Percentiles rank a stretch among this genome's conserved stretches.
These are phyloP conservation scores for Teunomyces gatunensis DNA, from an alignment of 805 yeast species.

Conservation along the genomic window DNA sequence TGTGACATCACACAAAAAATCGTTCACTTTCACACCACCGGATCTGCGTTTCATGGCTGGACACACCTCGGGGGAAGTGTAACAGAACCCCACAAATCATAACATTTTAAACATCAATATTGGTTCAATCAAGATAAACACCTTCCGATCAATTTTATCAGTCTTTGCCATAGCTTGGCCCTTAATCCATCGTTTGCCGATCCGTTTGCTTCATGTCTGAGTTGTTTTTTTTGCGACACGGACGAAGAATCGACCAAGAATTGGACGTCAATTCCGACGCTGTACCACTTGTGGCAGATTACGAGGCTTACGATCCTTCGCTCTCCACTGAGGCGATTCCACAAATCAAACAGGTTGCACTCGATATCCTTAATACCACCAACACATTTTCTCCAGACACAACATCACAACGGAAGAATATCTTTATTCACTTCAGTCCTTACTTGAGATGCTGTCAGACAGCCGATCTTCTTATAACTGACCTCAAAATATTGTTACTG, in stretches of 20 bases:
- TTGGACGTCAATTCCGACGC: conserved; percentile 21
- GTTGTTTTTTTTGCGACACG: conserved; percentile 44
- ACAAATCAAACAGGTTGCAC: conserved; percentile 28
- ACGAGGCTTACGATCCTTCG: conserved; percentile 37
- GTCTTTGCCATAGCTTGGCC: not conserved
- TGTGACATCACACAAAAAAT: conserved; percentile 1
- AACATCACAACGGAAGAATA: conserved; percentile 23
- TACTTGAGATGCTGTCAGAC: conserved; percentile 44
- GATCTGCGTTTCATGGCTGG: not conserved
- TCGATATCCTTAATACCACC: conserved; percentile 24
- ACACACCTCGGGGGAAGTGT: not conserved
- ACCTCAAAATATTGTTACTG: conserved; percentile 22
- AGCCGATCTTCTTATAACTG: conserved; percentile 37
- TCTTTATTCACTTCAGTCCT: conserved; percentile 42
- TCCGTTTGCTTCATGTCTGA: conserved; percentile 20
- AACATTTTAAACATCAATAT: not conserved
- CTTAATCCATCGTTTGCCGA: not conserved
- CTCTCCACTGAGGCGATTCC: conserved; percentile 25
- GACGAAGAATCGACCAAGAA: conserved; percentile 40
- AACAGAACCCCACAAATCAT: conserved; percentile 1
- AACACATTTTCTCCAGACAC: conserved; percentile 16
- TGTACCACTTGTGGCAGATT: conserved; percentile 24
- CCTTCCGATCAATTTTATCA: not conserved
- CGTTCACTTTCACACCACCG: not conserved
- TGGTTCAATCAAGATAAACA: not conserved